Conservation (phyloP, 83 land plant species). For the Isoetes engelmannii region DNA sequence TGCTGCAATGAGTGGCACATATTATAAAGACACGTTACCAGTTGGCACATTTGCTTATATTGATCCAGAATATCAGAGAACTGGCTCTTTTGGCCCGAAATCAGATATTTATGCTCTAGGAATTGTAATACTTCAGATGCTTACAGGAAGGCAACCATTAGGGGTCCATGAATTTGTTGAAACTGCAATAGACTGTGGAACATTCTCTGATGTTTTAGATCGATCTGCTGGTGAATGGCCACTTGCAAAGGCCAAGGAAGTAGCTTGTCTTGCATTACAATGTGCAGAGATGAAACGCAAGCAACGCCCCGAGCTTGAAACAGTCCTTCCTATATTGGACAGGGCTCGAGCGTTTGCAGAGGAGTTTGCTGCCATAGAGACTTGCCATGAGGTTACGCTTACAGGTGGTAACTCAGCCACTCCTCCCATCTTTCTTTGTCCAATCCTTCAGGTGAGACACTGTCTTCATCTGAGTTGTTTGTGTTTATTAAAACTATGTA, state of each 20-base stretch:
- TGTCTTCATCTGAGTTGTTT: neutral
- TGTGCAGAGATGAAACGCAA: slow-evolving; percentile 46
- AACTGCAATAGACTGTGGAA: slow-evolving; percentile 30
- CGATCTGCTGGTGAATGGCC: slow-evolving; percentile 49
- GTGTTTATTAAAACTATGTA: neutral
- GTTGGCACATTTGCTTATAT: slow-evolving; percentile 60
- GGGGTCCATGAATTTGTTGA: slow-evolving; percentile 34
- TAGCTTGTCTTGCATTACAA: slow-evolving; percentile 46
- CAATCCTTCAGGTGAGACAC: slow-evolving; percentile 50
- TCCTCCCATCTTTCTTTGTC: slow-evolving; percentile 56
- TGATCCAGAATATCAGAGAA: slow-evolving; percentile 70
- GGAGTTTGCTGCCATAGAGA: slow-evolving; percentile 5
- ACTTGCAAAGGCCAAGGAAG: slow-evolving; percentile 33
- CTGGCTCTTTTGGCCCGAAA: slow-evolving; percentile 52
- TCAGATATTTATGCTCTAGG: slow-evolving; percentile 65
- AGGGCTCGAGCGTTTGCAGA: slow-evolving; percentile 23
- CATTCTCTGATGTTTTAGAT: slow-evolving; percentile 34
- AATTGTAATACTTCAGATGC: slow-evolving; percentile 46
- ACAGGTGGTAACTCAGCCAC: neutral
- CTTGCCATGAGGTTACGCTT: slow-evolving; percentile 10
- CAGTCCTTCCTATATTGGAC: slow-evolving; percentile 43
- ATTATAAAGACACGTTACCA: slow-evolving; percentile 37
- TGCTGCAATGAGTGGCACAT: slow-evolving; percentile 28
- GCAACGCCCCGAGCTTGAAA: slow-evolving; percentile 54
- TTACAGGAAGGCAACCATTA: slow-evolving; percentile 42